These are phyloP conservation scores for Pyrenula aspistea DNA, from an alignment of 495 filamentous ascomycete genomes.

Conservation along the genomic window DNA sequence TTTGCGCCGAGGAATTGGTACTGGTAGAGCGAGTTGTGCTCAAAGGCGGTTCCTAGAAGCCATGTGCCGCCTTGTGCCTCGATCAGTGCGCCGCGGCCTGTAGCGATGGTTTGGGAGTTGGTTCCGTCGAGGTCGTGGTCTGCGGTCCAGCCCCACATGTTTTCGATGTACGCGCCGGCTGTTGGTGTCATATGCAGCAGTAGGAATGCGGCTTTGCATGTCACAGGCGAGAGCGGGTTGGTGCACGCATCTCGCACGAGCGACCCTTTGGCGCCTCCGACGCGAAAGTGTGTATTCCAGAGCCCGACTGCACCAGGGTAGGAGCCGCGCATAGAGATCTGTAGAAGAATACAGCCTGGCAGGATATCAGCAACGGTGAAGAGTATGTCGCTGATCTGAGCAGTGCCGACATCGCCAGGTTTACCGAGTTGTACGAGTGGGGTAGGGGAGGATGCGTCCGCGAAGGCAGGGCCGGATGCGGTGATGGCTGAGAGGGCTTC, in stretches of 20 bases:
- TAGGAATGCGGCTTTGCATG: constrained; percentile 40
- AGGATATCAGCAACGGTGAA: constrained; percentile 38
- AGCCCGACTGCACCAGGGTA: constrained; percentile 42
- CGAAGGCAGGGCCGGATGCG: constrained; percentile 37
- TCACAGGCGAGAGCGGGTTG: constrained; percentile 19
- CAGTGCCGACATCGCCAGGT: constrained; percentile 39
- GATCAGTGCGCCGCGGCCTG: constrained; percentile 29
- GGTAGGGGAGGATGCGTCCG: constrained; percentile 32
- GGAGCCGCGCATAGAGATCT: constrained; percentile 38
- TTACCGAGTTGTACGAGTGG: constrained; percentile 48
- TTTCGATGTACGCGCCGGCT: constrained; percentile 54
- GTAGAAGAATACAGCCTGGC: constrained; percentile 36
- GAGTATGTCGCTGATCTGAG: constrained; percentile 46
- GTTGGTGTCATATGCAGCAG: constrained; percentile 39
- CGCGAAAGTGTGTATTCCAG: constrained; percentile 42
- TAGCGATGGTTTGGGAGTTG: constrained; percentile 29
- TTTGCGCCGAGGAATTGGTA: constrained; percentile 63
- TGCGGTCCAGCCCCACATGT: constrained; percentile 60
- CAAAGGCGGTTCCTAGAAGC: constrained; percentile 52
- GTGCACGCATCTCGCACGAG: constrained; percentile 20
- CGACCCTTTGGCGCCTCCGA: constrained; percentile 37
- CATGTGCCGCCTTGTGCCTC: constrained; percentile 25
- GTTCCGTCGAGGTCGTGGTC: constrained; percentile 60
- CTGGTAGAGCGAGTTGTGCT: constrained; percentile 71
- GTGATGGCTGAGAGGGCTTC: constrained; percentile 40